phyloP scores from a whole-genome alignment of 352 stramenopile genomes.

The Globisporangium heterothallicum region DNA sequence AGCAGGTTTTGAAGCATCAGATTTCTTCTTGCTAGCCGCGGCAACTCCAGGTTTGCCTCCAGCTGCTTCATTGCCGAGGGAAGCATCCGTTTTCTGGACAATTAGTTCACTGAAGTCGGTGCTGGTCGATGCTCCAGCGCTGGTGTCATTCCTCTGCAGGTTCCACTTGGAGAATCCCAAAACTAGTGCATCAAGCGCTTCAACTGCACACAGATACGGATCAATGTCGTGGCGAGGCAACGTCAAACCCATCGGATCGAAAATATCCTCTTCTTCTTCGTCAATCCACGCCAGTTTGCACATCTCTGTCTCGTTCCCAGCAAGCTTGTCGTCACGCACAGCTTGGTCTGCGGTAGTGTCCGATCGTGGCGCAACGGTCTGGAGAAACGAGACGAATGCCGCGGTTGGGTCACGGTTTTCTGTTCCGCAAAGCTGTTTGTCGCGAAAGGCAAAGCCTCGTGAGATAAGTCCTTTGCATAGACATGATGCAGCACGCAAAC shows the following conservation, averaged over 20 bases:
- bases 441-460: too few relatives aligned
- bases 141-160: background rate
- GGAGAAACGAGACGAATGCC: conserved; percentile 29
- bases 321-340: background rate
- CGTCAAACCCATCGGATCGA: conserved; percentile 26
- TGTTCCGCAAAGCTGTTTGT: conserved; percentile 30
- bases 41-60: conserved; percentile 5
- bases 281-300: conserved; percentile 52
- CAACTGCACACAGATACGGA: conserved; percentile 21
- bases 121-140: background rate
- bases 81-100: conserved; percentile 1
- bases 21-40: conserved; percentile 36
- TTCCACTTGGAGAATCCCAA: conserved; percentile 36
- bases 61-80: background rate
- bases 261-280: conserved; percentile 32
- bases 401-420: conserved; percentile 24
- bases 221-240: conserved; percentile 30
- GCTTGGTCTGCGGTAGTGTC: background rate
- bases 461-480: too few relatives aligned
- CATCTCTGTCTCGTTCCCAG: background rate
- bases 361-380: background rate
- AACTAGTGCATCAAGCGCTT: conserved; percentile 29
- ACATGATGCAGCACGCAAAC: too few relatives aligned
- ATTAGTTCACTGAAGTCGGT: conserved; percentile 27
- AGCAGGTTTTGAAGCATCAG: conserved; percentile 19